Conservation (phyloP, 495 filamentous ascomycete genomes). For the Terfezia boudieri region DNA sequence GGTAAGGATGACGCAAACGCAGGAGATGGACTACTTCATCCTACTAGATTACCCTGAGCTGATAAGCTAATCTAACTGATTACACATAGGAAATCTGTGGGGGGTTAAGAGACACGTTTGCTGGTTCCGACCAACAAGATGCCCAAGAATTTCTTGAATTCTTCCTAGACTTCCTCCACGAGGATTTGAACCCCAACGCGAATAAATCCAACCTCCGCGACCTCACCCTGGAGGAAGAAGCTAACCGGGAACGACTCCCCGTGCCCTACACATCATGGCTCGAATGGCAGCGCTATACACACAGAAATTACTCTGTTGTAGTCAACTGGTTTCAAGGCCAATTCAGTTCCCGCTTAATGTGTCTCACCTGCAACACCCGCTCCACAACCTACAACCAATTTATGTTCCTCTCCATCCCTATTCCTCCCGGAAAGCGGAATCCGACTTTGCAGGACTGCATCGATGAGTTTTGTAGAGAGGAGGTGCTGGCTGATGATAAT, state of each 20-base stretch:
- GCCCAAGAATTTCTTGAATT: slow-evolving; percentile 60
- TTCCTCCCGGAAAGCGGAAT: slow-evolving; percentile 9
- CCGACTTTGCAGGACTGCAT: slow-evolving; percentile 36
- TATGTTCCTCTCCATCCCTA: slow-evolving; percentile 18
- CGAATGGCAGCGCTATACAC: slow-evolving; percentile 49
- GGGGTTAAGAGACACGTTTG: slow-evolving; percentile 17
- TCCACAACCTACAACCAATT: slow-evolving; percentile 54
- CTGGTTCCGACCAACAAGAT: slow-evolving; percentile 47
- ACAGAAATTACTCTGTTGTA: slow-evolving; percentile 43
- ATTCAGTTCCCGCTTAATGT: slow-evolving; percentile 39
- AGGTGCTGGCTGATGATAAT: slow-evolving; percentile 42
- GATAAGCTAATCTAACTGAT: slow-evolving; percentile 13
- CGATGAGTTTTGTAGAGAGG: slow-evolving; percentile 42
- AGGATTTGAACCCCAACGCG: slow-evolving; percentile 52
- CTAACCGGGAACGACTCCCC: slow-evolving; percentile 38
- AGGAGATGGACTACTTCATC: not conserved
- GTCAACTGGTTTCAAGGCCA: slow-evolving; percentile 51
- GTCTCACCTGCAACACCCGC: slow-evolving; percentile 39
- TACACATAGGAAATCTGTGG: slow-evolving; percentile 17
- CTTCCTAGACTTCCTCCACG: slow-evolving; percentile 45
- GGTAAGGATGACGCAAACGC: slow-evolving; percentile 20
- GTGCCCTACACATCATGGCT: slow-evolving; percentile 34
- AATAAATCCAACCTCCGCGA: slow-evolving; percentile 33
- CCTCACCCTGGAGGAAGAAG: slow-evolving; percentile 39
- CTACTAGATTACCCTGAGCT: not conserved